phyloP scores from a whole-genome alignment of 1,284 basidiomycete species.

The Cryptococcus amylolentus region DNA sequence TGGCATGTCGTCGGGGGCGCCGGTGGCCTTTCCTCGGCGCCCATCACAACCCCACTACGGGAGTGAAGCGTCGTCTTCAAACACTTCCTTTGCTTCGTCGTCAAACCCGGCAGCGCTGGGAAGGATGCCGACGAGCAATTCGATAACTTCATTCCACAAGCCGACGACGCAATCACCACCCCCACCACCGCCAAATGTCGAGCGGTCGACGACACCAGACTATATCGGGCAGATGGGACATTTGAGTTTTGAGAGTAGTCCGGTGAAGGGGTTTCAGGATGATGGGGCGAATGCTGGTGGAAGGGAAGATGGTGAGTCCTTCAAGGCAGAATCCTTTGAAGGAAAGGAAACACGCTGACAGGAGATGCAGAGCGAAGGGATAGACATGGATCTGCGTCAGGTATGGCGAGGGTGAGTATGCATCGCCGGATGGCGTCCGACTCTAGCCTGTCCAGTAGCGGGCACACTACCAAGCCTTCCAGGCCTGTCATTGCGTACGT shows the following conservation, averaged over 20 bases:
- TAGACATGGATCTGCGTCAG: conserved; percentile 14
- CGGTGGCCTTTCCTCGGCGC: conserved; percentile 22
- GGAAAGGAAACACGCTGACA: not conserved
- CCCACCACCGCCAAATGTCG: conserved; percentile 1
- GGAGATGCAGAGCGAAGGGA: conserved; percentile 6
- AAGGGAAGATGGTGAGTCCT: conserved; percentile 3
- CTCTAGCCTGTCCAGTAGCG: conserved; percentile 42
- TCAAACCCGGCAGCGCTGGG: conserved; percentile 1
- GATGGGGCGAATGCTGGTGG: conserved; percentile 3
- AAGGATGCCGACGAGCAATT: conserved; percentile 7
- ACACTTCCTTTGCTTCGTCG: conserved; percentile 5
- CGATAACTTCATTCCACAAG: conserved; percentile 14
- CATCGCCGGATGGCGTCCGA: conserved; percentile 45
- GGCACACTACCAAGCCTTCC: conserved; percentile 31
- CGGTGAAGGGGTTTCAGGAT: conserved; percentile 9
- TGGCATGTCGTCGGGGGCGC: conserved; percentile 21
- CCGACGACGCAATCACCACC: conserved; percentile 12
- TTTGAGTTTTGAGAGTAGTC: conserved; percentile 14
- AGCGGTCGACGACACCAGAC: conserved; percentile 6
- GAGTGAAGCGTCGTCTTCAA: conserved; percentile 5
- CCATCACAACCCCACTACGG: conserved; percentile 1
- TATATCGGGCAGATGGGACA: conserved; percentile 15
- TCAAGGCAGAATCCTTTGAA: not conserved
- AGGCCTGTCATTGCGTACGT: conserved; percentile 27
- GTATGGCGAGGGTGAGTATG: conserved; percentile 14